These are phyloP conservation scores for Heliosperma pusillum DNA, from an alignment of 148 eudicot genomes.

Conservation along the genomic window DNA sequence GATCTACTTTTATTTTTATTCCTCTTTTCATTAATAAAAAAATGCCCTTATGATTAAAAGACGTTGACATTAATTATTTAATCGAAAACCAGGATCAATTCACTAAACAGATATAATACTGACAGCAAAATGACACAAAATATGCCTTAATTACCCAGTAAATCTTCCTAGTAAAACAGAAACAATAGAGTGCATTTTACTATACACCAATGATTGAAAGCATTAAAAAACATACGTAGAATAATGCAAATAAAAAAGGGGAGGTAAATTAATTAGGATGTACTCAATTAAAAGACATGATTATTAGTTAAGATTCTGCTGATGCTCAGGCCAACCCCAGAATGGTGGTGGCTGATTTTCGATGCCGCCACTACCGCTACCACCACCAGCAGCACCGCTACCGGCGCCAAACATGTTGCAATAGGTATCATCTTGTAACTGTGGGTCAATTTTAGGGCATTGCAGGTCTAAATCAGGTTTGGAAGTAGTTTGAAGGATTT, in stretches of 20 bases:
- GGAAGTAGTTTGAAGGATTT: constrained; percentile 27
- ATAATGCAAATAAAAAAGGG: neutral
- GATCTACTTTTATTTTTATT: constrained; percentile 20
- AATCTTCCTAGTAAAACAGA: constrained; percentile 12
- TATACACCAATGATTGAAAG: constrained; percentile 31
- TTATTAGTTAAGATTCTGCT: constrained; percentile 28
- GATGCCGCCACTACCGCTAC: constrained; percentile 2
- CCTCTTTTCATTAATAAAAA: neutral
- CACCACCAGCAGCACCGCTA: constrained; percentile 5
- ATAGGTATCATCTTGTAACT: constrained; percentile 28
- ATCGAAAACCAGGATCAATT: constrained; percentile 12
- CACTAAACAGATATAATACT: constrained; percentile 7
- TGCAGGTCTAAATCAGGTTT: constrained; percentile 31
- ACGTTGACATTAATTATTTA: constrained; percentile 27
- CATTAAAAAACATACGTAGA: constrained; percentile 8
- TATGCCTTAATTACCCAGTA: constrained; percentile 9
- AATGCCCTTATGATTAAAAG: constrained; percentile 17
- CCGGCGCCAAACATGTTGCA: constrained; percentile 24
- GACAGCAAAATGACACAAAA: constrained; percentile 1
- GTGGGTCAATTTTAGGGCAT: constrained; percentile 30
- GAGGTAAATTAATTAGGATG: constrained; percentile 1
- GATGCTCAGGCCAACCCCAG: constrained; percentile 43
- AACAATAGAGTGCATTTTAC: constrained; percentile 18
- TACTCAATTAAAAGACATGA: neutral
- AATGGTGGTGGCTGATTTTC: constrained; percentile 34